Evolutionary conservation across 176 grass and related monocot species (phyloP), one percentile per base, ranked within the genome.

Genomic region (Calamus simplicifolius): DNA sequence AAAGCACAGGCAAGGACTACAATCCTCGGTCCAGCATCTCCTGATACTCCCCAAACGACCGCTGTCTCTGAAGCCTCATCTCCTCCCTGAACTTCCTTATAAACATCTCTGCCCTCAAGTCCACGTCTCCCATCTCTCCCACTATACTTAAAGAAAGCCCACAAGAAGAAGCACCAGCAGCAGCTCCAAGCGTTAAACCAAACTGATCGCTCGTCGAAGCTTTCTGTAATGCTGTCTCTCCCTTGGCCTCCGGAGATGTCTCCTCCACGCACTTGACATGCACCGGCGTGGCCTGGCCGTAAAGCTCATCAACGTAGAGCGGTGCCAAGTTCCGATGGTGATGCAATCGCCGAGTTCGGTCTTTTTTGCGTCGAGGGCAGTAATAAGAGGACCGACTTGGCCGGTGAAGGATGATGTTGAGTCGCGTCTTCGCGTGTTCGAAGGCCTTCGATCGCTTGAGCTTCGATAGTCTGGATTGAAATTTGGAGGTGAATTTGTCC

Each of bases 241-340:
- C 63, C 5, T 68, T 55, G 7, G 51, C 18, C 18, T 61, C 15
- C 6, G 51, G 18, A 68, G 19, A 13, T 73, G 16, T 2, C 55
- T 16, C 63, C 6, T 16, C 63, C 6, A 31, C 55, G 28, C 23
- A 35, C 31, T 51, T 25, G 48, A 10, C 58, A 8, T 31, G 64
- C 7, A n/a, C 16, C 26, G 64, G 21, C 16, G 19, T 17, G 1
- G 73, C 51, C 67, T 57, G 63, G 73, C n/a, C 51, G 75, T 90
- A 85, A 55, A 85, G 76, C 54, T 90, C 82, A 66, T 90, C 87
- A 19, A 79, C 55, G 61, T 85, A 82, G 30, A 85, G 78, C 43
- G 79, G 59, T 57, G 72, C 63, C 64, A 69, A 63, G 58, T 65
- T 73, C 25, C 63, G 18, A 30, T 69, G 80, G 26, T 51, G 58